Evolutionary conservation across 106 monocot genomes (phyloP), one percentile per base, ranked within the genome.

Genomic region (Dendrobium huoshanense): DNA sequence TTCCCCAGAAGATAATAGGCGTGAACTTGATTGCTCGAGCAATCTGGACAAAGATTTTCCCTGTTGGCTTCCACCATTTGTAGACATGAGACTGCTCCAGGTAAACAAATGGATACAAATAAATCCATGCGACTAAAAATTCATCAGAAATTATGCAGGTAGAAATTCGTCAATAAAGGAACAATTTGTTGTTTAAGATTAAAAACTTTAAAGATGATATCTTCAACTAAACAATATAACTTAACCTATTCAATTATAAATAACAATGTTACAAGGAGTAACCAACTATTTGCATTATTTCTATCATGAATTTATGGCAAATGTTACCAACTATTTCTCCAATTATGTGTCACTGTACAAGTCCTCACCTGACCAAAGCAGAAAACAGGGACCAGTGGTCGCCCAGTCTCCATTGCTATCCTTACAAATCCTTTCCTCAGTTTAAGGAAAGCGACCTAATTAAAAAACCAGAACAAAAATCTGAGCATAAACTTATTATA

Each of bases 381-480:
- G 82, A 98, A 98, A 81, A 89, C 91, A 84, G 97, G 97, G 84
- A 98, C 97, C 67, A 98, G 51, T 10, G 97, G 97, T n/a, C 79
- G 47, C 33, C 97, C 97, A 81, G 77, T 91, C 86, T 98, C 92
- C 49, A 98, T 89, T 61, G 97, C 92, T 84, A 98, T 91, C 54
- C 88, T 89, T 25, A 94, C 84, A 82, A 98, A 98, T 49, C 97
- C 94, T 61, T 92, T 98, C 78, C 97, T 92, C 80, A 86, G 85
- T 82, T 91, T 90, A 45, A 98, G 89, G 77, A 92, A 98, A 58
- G 91, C 92, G 77, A 98, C 91, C 97, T 98, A 79, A 59, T 27
- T 51, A 80, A 48, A 29, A 75, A 16, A 79, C 31, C 45, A 76
- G 9, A 76, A 76, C n/a, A 76, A 2, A 74, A 70, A 19, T 74